Evolutionary conservation across 2,329 filamentous ascomycete species (phyloP).

Genomic region (Pseudocercospora macadamiae): DNA sequence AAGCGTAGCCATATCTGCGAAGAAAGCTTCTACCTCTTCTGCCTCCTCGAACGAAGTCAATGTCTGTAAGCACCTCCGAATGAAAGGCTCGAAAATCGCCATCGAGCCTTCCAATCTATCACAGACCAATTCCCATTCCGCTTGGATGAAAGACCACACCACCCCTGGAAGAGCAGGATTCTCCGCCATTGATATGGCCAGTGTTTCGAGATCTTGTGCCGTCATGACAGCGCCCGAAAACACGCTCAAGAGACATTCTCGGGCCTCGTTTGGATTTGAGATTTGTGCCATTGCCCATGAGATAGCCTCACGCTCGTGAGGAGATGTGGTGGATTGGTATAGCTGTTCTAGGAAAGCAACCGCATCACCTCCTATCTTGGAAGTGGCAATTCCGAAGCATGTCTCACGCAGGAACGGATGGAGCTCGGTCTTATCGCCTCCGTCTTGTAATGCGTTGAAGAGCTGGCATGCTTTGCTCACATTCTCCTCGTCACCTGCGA

Average conservation of each 20-base stretch:
- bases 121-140: background rate
- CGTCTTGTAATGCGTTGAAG: background rate
- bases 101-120: background rate
- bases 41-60: background rate
- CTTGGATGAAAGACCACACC: background rate
- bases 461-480: background rate
- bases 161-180: background rate
- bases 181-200: background rate
- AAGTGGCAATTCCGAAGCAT: constrained; percentile 2
- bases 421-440: background rate
- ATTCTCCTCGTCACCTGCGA: background rate
- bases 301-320: constrained; percentile 5
- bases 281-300: background rate
- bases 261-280: background rate
- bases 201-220: background rate
- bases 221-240: background rate
- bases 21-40: constrained; percentile 5
- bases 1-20: constrained; percentile 2
- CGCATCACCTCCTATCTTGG: background rate
- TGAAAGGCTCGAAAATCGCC: constrained; percentile 7
- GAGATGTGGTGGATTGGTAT: background rate
- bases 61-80: constrained; percentile 3
- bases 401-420: constrained; percentile 3
- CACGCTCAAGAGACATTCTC: background rate
- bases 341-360: background rate